phyloP scores from a whole-genome alignment of 2,329 filamentous ascomycete genomes.

The Fusarium longipes region DNA sequence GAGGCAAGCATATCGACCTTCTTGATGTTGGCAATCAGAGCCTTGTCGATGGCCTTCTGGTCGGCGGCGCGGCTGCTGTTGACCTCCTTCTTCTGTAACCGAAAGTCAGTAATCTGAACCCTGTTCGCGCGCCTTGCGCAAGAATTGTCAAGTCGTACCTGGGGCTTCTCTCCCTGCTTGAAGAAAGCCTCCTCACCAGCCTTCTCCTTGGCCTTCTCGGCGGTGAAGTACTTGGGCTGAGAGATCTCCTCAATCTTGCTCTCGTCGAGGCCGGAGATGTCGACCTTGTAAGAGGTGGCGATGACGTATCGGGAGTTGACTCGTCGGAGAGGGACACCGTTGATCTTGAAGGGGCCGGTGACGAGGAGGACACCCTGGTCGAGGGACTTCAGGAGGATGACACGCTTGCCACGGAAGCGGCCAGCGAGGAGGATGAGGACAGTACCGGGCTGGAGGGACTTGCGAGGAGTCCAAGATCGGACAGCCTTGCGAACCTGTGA shows the following conservation, averaged over 20 bases:
- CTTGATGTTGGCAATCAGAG: conserved; percentile 94
- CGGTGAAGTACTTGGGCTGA: conserved; percentile 91
- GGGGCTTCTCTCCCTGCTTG: conserved; percentile 97
- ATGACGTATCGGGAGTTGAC: conserved; percentile 96
- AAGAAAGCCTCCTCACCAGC: conserved; percentile 98
- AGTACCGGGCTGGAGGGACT: conserved; percentile 91
- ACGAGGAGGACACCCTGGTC: conserved; percentile 98
- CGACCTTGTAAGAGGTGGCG: conserved; percentile 86
- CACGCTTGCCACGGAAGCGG: conserved; percentile 99
- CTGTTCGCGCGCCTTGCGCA: conserved; percentile 1
- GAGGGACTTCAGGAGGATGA: conserved; percentile 98
- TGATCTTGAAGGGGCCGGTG: conserved; percentile 99
- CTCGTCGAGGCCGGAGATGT: conserved; percentile 85
- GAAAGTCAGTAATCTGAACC: conserved; percentile 39
- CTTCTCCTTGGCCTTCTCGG: conserved; percentile 96
- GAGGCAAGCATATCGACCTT: conserved; percentile 93
- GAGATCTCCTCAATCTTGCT: conserved; percentile 87
- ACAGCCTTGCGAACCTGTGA: conserved; percentile 91
- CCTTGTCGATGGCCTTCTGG: conserved; percentile 99
- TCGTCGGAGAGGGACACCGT: conserved; percentile 96
- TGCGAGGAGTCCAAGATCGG: conserved; percentile 86
- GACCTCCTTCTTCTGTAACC: conserved; percentile 91
- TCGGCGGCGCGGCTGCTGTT: conserved; percentile 91
- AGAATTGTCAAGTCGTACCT: conserved; percentile 70
- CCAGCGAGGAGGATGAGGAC: conserved; percentile 99